A percentile compares a stretch with the other conserved stretches of the same genome.
phyloP scores from a whole-genome alignment of 345 rosid genomes.

The Anacardium occidentale region DNA sequence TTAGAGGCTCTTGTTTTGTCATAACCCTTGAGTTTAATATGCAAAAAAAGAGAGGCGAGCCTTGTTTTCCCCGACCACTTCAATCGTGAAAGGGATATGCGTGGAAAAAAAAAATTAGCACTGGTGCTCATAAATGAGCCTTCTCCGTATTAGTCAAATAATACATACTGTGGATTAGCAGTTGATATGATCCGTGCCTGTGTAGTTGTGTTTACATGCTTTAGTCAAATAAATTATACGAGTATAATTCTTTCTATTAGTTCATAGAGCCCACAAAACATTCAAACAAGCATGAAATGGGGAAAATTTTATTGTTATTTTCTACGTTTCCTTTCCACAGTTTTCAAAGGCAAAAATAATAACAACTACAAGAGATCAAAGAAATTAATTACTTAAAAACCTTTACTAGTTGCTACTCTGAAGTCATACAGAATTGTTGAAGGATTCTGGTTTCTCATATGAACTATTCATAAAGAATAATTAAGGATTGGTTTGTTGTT shows the following conservation, averaged over 20 bases:
- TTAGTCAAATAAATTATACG: not conserved
- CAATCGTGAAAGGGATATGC: not conserved
- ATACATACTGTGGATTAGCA: not conserved
- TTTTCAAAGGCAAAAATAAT: no score
- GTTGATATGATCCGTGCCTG: not conserved
- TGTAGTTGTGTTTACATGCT: not conserved
- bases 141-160: not conserved
- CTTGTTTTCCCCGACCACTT: not conserved
- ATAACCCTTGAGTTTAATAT: not conserved
- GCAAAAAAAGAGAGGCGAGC: not conserved
- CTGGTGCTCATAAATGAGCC: not conserved
- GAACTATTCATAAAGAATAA: slow-evolving; percentile 1
- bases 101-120: not conserved
- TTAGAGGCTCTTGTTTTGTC: not conserved
- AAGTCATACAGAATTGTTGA: slow-evolving; percentile 9
- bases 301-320: not conserved
- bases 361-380: not conserved
- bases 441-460: slow-evolving; percentile 1
- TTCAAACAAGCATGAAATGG: not conserved
- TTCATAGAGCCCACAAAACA: slow-evolving; percentile 6
- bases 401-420: not conserved
- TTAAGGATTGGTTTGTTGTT: slow-evolving; percentile 1
- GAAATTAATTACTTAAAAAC: not conserved
- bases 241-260: not conserved
- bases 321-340: slow-evolving; percentile 2